These are phyloP conservation scores for Aspergillus carlsbadensis DNA, from an alignment of 495 filamentous ascomycete species.

Conservation along the genomic window DNA sequence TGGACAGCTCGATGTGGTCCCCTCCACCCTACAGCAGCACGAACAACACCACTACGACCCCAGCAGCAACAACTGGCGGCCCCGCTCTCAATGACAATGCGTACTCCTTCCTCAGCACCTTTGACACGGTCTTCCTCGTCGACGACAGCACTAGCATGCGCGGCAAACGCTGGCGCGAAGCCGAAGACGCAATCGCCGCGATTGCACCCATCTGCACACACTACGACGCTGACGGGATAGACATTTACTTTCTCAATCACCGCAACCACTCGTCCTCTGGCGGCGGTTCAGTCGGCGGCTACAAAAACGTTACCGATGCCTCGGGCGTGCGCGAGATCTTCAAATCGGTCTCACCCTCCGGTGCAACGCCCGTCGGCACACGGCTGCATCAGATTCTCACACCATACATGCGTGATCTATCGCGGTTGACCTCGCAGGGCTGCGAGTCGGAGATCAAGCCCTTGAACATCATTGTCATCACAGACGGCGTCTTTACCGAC, in stretches of 20 bases:
- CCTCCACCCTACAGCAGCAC: constrained; percentile 35
- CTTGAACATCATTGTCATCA: constrained; percentile 91
- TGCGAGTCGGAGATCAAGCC: constrained; percentile 61
- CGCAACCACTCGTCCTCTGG: constrained; percentile 17
- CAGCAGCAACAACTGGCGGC: neutral
- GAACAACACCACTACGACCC: neutral
- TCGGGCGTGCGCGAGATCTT: constrained; percentile 66
- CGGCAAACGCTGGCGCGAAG: constrained; percentile 76
- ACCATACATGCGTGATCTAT: constrained; percentile 59
- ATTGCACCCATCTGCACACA: constrained; percentile 84
- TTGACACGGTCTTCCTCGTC: constrained; percentile 92
- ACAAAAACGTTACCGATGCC: constrained; percentile 56
- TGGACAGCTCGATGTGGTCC: constrained; percentile 18
- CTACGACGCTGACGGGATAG: constrained; percentile 87
- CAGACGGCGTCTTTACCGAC: constrained; percentile 84
- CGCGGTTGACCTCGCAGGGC: constrained; percentile 41
- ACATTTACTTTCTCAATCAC: constrained; percentile 89
- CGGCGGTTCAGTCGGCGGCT: constrained; percentile 37
- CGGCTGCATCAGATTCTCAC: constrained; percentile 71
- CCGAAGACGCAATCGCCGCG: constrained; percentile 63
- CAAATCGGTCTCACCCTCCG: constrained; percentile 56
- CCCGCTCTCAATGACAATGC: constrained; percentile 32
- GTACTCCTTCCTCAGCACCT: constrained; percentile 79
- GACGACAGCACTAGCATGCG: constrained; percentile 91
- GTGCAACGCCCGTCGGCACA: constrained; percentile 73